These are phyloP conservation scores for Trypanosoma platydactyli DNA, from an alignment of 208 protist species.

Conservation along the genomic window DNA sequence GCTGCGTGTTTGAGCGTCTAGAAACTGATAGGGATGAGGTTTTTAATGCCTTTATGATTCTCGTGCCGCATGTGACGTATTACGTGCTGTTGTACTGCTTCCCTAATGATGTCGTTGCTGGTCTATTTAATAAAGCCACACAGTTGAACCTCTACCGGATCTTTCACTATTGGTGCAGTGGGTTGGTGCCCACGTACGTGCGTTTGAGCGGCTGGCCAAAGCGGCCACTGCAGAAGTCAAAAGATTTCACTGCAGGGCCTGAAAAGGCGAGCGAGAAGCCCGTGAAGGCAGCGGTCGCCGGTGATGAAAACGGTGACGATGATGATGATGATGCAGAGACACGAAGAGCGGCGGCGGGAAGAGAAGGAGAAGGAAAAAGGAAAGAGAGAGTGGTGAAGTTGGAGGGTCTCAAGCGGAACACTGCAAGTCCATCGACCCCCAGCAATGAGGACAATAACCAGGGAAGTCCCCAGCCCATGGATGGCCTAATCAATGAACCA, in stretches of 20 bases:
- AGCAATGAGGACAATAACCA: too few species aligned
- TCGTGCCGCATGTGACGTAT: slow-evolving; percentile 58
- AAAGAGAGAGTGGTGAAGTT: too few species aligned
- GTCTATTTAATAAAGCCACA: slow-evolving; percentile 64
- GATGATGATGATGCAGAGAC: too few species aligned
- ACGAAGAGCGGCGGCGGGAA: too few species aligned
- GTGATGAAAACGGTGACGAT: neutral
- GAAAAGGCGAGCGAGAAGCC: neutral
- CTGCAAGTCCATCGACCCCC: neutral
- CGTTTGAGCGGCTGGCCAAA: slow-evolving; percentile 57
- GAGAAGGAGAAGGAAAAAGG: too few species aligned
- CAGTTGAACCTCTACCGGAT: slow-evolving; percentile 68
- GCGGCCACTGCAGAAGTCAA: slow-evolving; percentile 13
- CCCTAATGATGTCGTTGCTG: slow-evolving; percentile 76
- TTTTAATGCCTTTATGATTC: slow-evolving; percentile 44
- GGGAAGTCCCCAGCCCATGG: too few species aligned
- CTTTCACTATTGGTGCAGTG: slow-evolving; percentile 80
- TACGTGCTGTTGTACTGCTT: slow-evolving; percentile 73
- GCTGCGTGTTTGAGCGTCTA: slow-evolving; percentile 34
- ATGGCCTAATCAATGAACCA: too few species aligned
- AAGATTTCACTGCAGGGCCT: neutral
- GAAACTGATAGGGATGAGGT: slow-evolving; percentile 54
- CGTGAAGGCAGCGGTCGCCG: neutral
- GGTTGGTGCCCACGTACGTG: slow-evolving; percentile 65
- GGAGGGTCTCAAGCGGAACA: too few species aligned